A percentile compares a stretch with the other conserved stretches of the same genome.
Conservation (phyloP, 2,329 filamentous ascomycete species). For the Sarocladium oryzae region DNA sequence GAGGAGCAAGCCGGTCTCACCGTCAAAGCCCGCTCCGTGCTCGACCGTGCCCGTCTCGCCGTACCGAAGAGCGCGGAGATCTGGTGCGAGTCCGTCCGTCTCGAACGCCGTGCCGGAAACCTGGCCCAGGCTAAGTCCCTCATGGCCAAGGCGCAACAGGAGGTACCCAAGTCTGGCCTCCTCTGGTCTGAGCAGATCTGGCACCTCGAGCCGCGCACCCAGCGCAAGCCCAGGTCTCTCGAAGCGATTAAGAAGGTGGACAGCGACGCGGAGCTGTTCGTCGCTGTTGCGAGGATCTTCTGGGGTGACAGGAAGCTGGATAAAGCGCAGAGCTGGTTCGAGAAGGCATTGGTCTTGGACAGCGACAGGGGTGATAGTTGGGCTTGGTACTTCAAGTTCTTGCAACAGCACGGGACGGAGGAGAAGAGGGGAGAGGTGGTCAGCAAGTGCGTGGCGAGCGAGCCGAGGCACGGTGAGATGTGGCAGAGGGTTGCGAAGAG, state of each 20-base stretch:
- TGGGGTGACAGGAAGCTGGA: slow-evolving; percentile 90
- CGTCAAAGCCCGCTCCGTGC: slow-evolving; percentile 88
- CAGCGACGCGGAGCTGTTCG: slow-evolving; percentile 81
- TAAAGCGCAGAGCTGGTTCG: slow-evolving; percentile 95
- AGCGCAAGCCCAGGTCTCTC: slow-evolving; percentile 82
- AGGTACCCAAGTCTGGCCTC: slow-evolving; percentile 79
- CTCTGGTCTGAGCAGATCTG: slow-evolving; percentile 95
- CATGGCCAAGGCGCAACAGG: slow-evolving; percentile 90
- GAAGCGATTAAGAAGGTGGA: slow-evolving; percentile 98
- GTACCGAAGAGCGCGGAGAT: slow-evolving; percentile 78
- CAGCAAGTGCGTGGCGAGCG: slow-evolving; percentile 70
- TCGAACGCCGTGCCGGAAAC: slow-evolving; percentile 85
- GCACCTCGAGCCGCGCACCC: slow-evolving; percentile 84
- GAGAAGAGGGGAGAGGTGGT: slow-evolving; percentile 87
- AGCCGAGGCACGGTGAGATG: slow-evolving; percentile 86
- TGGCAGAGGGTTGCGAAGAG: slow-evolving; percentile 87
- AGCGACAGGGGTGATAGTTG: slow-evolving; percentile 85
- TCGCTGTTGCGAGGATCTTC: slow-evolving; percentile 90
- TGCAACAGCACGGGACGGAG: slow-evolving; percentile 85
- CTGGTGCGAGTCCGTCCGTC: slow-evolving; percentile 89
- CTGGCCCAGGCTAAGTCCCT: slow-evolving; percentile 76
- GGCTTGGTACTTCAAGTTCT: slow-evolving; percentile 97
- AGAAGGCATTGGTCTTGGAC: slow-evolving; percentile 86
- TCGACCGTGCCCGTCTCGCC: slow-evolving; percentile 83
- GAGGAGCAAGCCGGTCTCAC: slow-evolving; percentile 79